These are phyloP conservation scores for Monilinia fructigena DNA, from an alignment of 2,329 filamentous ascomycete species.

Conservation along the genomic window DNA sequence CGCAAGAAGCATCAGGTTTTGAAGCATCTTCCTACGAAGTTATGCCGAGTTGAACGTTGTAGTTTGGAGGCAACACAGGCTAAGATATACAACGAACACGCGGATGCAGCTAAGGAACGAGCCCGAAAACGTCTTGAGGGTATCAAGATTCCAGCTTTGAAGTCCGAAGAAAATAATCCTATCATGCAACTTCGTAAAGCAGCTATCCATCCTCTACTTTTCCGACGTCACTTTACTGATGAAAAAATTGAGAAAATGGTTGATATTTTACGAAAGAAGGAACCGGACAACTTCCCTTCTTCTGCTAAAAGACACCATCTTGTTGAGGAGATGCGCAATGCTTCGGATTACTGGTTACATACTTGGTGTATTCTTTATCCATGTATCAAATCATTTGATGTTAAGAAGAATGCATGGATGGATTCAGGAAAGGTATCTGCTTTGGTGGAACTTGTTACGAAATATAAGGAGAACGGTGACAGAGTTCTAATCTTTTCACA, in stretches of 20 bases:
- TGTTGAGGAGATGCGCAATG: constrained; percentile 54
- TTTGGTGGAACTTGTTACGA: constrained; percentile 69
- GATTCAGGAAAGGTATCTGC: constrained; percentile 81
- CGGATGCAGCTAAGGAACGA: constrained; percentile 62
- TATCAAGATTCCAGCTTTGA: constrained; percentile 47
- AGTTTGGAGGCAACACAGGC: constrained; percentile 72
- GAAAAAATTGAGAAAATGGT: constrained; percentile 74
- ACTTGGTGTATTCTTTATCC: constrained; percentile 62
- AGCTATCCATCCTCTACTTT: constrained; percentile 86
- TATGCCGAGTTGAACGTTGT: constrained; percentile 74
- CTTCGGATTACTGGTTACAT: constrained; percentile 65
- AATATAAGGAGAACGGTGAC: constrained; percentile 78
- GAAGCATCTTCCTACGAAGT: constrained; percentile 78
- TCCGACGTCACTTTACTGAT: constrained; percentile 77
- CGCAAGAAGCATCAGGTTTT: constrained; percentile 92
- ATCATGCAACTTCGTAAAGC: constrained; percentile 92
- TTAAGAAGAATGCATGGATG: constrained; percentile 54
- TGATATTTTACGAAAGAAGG: constrained; percentile 69
- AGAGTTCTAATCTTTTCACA: constrained; percentile 89
- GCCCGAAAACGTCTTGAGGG: constrained; percentile 54
- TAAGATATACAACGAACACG: constrained; percentile 69
- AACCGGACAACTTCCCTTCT: constrained; percentile 53
- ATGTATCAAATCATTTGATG: constrained; percentile 54
- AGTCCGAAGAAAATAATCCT: constrained; percentile 62
- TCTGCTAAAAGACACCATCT: constrained; percentile 51